Evolutionary conservation across 441 rosid genomes (phyloP), one percentile per base, ranked within the genome.

Genomic region (Codiaeum variegatum): DNA sequence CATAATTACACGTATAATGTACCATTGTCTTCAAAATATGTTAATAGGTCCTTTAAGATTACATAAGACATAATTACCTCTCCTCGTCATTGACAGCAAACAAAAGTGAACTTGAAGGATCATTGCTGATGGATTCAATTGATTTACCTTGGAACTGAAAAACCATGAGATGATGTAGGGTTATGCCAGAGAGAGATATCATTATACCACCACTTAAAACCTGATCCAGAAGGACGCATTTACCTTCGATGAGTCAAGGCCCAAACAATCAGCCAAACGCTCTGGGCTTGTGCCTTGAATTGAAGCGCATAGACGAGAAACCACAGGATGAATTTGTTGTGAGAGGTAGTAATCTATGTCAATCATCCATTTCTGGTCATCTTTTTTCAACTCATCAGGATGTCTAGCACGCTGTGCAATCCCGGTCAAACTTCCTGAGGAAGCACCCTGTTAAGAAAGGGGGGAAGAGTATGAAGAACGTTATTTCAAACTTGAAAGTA

Each of bases 251-350:
- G 97, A 87, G 81, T 95, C 98, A 51, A 95, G 92, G 77, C 99
- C 99, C 81, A 95, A 78, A 82, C 99, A 95, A 82, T 91, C 90
- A 76, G 99, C 99, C 84, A 95, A 76, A 31, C 92, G 92, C 81
- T 80, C 99, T 49, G 97, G 95, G 81, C 95, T 91, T 64, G 98
- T 95, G 62, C 98, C 99, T 81, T 95, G 97, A 72, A 95, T 91
- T 81, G 94, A 89, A 76, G 97, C 96, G 66, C 99, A 93, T 31
- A 95, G 73, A 56, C 98, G 93, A 38, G 99, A 90, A 62, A 95
- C 95, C 64, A 95, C 98, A n/a, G 98, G 99, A 86, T 91, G 99
- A 85, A 95, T 95, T 92, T 95, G 99, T 79, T 93, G 97, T 66
- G 98, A 87, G 80, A 91, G 81, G 86, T 95, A 95, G 83, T 95